phyloP scores from a whole-genome alignment of 1,284 basidiomycete genomes.

The Papiliotrema laurentii region DNA sequence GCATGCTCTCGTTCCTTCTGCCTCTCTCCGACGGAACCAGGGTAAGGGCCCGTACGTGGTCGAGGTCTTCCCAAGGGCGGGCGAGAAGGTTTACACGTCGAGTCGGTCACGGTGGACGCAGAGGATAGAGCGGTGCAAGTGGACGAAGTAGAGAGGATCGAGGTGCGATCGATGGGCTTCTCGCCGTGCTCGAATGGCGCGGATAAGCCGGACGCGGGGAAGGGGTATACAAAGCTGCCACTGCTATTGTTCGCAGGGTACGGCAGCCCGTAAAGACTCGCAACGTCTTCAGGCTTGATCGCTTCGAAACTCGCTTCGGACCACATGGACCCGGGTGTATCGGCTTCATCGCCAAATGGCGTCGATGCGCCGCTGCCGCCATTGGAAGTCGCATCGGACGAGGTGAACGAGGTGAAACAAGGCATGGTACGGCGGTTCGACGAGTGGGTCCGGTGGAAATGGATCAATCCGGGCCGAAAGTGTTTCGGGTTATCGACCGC shows the following conservation, averaged over 20 bases:
- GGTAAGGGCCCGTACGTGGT: slow-evolving; percentile 6
- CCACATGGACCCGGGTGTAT: slow-evolving; percentile 12
- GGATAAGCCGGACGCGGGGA: neutral
- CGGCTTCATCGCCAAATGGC: slow-evolving; percentile 2
- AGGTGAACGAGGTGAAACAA: slow-evolving; percentile 6
- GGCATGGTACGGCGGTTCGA: slow-evolving; percentile 1
- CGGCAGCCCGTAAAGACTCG: slow-evolving; percentile 18
- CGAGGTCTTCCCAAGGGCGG: neutral
- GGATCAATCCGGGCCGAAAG: slow-evolving; percentile 25
- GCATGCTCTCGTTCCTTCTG: neutral
- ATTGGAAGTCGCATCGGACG: too few species aligned
- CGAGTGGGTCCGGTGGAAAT: slow-evolving; percentile 18
- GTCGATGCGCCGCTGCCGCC: slow-evolving; percentile 7
- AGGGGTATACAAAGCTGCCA: neutral
- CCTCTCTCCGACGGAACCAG: neutral
- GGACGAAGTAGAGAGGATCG: neutral
- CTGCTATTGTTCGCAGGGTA: neutral
- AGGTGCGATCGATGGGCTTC: neutral
- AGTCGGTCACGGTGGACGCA: slow-evolving; percentile 2
- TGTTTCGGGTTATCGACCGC: neutral
- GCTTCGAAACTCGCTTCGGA: slow-evolving; percentile 30
- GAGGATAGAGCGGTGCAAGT: slow-evolving; percentile 7
- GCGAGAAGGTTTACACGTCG: neutral
- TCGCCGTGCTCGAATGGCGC: neutral
- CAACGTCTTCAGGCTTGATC: slow-evolving; percentile 19